Evolutionary conservation across 495 filamentous ascomycete genomes (phyloP).

Genomic region (Thozetella sp.): DNA sequence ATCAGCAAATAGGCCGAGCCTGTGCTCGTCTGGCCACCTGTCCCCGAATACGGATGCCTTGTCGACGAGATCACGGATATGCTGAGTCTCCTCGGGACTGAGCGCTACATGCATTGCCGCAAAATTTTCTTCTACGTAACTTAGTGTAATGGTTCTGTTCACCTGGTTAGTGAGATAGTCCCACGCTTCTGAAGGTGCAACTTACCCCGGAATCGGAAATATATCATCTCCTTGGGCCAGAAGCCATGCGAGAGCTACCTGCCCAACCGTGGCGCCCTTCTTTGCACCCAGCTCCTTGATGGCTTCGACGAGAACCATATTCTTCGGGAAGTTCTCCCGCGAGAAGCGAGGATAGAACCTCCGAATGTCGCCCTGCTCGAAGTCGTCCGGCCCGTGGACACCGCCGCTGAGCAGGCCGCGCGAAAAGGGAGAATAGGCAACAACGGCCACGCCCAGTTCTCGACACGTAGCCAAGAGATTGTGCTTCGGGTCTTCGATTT

Average conservation of each 20-base stretch:
- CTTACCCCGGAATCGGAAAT: conserved; percentile 58
- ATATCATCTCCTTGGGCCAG: conserved; percentile 60
- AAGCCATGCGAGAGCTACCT: conserved; percentile 60
- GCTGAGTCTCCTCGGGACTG: conserved; percentile 4
- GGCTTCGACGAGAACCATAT: conserved; percentile 43
- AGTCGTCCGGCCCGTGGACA: conserved; percentile 42
- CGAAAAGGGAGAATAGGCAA: conserved; percentile 66
- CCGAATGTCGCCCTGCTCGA: conserved; percentile 44
- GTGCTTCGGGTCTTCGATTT: conserved; percentile 52
- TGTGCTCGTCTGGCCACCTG: conserved; percentile 7
- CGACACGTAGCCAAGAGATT: conserved; percentile 54
- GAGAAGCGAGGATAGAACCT: conserved; percentile 44
- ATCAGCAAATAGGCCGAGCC: conserved; percentile 5
- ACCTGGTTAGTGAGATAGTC: not conserved
- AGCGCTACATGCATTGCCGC: conserved; percentile 6
- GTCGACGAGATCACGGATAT: conserved; percentile 11
- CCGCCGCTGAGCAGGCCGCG: conserved; percentile 60
- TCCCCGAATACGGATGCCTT: conserved; percentile 12
- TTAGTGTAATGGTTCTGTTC: conserved; percentile 8
- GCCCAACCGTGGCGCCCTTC: conserved; percentile 46
- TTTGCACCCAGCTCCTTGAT: conserved; percentile 42
- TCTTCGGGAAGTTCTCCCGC: conserved; percentile 52
- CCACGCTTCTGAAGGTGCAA: not conserved
- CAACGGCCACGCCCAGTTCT: conserved; percentile 61
- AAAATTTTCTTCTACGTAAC: conserved; percentile 13